These are phyloP conservation scores for Pyracantha coccinea DNA, from an alignment of 331 rosid species.

Conservation along the genomic window DNA sequence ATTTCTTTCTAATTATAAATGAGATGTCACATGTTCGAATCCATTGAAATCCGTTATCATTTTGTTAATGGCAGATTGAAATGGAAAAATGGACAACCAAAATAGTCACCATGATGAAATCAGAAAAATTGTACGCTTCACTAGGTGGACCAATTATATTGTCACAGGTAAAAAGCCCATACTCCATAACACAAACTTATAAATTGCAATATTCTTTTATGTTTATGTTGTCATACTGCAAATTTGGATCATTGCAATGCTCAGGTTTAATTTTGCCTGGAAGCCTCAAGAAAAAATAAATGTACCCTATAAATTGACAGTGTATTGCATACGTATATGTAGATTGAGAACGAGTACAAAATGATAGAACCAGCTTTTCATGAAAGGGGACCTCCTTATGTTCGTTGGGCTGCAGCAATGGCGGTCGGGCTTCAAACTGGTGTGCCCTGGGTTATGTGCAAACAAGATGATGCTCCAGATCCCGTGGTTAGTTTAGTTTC, in stretches of 20 bases:
- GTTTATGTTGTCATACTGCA: no score
- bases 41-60: not conserved
- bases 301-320: not conserved
- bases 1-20: no score
- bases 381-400: slow-evolving; percentile 51
- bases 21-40: no score
- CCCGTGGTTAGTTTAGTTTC: slow-evolving; percentile 51
- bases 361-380: slow-evolving; percentile 42
- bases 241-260: no score
- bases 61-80: slow-evolving; percentile 43
- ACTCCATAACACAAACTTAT: not conserved
- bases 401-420: slow-evolving; percentile 86
- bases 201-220: no score
- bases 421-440: slow-evolving; percentile 75
- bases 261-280: no score
- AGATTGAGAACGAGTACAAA: slow-evolving; percentile 89
- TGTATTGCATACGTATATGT: not conserved
- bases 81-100: slow-evolving; percentile 58
- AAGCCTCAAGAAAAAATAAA: not conserved
- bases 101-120: slow-evolving; percentile 58
- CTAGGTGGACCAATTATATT: slow-evolving; percentile 82
- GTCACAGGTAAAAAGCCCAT: slow-evolving; percentile 47
- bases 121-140: slow-evolving; percentile 53
- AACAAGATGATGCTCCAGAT: slow-evolving; percentile 85
- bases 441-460: slow-evolving; percentile 94